Evolutionary conservation across 441 rosid genomes (phyloP).

Genomic region (Euphorbia schlechtendalii): DNA sequence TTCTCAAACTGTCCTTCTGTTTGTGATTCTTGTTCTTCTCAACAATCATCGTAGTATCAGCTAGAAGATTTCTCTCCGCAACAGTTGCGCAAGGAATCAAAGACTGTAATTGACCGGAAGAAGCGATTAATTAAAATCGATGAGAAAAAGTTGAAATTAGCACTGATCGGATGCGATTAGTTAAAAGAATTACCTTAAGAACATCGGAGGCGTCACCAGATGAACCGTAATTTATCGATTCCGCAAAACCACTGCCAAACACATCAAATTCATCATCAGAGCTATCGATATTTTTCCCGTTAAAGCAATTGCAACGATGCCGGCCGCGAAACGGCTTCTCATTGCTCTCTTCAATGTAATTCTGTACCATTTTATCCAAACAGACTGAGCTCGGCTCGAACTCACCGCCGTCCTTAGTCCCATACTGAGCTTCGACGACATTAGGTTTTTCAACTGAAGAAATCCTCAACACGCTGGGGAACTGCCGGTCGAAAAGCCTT

Average conservation of each 20-base stretch:
- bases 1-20: slow-evolving; percentile 55
- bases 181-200: slow-evolving; percentile 51
- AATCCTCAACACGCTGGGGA: slow-evolving; percentile 53
- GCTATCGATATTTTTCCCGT: slow-evolving; percentile 61
- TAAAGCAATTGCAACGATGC: slow-evolving; percentile 87
- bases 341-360: slow-evolving; percentile 73
- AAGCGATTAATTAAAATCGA: background rate
- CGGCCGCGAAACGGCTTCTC: slow-evolving; percentile 75
- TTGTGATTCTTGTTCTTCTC: slow-evolving; percentile 56
- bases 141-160: background rate
- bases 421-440: slow-evolving; percentile 30
- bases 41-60: slow-evolving; percentile 68
- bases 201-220: slow-evolving; percentile 46
- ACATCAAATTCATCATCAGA: slow-evolving; percentile 75
- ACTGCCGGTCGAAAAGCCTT: slow-evolving; percentile 77
- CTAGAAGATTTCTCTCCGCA: slow-evolving; percentile 62
- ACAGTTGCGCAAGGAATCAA: slow-evolving; percentile 62
- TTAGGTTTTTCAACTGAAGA: slow-evolving; percentile 48
- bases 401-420: slow-evolving; percentile 41
- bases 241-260: slow-evolving; percentile 37
- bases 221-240: slow-evolving; percentile 39
- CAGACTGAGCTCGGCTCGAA: slow-evolving; percentile 87
- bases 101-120: slow-evolving; percentile 35
- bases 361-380: slow-evolving; percentile 72
- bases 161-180: background rate